These are phyloP conservation scores for Mycena leptocephala DNA, from an alignment of 768 basidiomycete genomes.

Conservation along the genomic window DNA sequence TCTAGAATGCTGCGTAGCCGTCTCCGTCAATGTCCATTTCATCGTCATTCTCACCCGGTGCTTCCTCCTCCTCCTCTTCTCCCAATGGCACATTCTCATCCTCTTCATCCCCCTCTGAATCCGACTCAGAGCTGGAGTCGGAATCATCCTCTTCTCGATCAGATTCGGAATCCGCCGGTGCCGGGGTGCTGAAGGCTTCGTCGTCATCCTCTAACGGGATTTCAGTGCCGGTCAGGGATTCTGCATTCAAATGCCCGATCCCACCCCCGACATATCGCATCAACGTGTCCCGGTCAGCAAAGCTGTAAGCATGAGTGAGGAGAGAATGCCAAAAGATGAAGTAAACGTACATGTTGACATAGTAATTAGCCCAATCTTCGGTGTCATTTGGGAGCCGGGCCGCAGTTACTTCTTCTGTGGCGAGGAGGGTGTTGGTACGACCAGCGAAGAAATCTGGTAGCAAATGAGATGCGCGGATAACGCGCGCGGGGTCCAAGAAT, in stretches of 20 bases:
- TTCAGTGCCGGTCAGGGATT: neutral
- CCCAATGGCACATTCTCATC: no score
- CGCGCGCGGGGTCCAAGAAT: constrained; percentile 54
- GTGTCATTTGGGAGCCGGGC: constrained; percentile 26
- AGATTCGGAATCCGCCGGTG: neutral
- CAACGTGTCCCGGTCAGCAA: constrained; percentile 17
- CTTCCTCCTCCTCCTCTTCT: neutral
- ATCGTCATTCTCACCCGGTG: neutral
- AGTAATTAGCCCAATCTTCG: constrained; percentile 49
- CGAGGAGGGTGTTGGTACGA: constrained; percentile 30
- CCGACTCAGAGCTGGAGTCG: neutral
- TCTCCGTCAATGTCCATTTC: constrained; percentile 2
- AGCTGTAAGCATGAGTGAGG: neutral
- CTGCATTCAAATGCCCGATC: neutral
- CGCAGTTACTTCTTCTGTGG: constrained; percentile 29
- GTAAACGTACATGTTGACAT: constrained; percentile 50
- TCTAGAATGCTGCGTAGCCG: neutral
- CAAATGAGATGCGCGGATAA: constrained; percentile 53
- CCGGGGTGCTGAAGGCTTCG: neutral
- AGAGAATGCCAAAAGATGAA: neutral
- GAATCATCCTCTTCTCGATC: neutral
- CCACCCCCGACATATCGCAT: constrained; percentile 10
- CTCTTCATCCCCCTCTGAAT: neutral
- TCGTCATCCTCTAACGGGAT: neutral
- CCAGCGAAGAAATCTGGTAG: constrained; percentile 50